These are phyloP conservation scores for Parathielavia hyrcaniae DNA, from an alignment of 495 filamentous ascomycete species.

Conservation along the genomic window DNA sequence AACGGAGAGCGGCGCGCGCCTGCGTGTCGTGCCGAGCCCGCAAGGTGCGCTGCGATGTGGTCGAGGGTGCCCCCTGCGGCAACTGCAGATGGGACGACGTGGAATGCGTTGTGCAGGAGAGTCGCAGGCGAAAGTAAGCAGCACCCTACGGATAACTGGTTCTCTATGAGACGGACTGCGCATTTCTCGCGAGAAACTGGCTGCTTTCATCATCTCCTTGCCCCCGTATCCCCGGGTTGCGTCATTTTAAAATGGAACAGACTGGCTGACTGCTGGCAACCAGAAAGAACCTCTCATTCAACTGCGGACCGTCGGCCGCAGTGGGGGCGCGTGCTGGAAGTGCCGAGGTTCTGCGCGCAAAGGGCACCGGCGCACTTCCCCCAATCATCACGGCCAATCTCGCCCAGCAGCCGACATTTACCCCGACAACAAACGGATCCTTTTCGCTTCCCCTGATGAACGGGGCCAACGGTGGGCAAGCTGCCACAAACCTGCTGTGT, in stretches of 20 bases:
- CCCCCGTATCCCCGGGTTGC: conserved; percentile 4
- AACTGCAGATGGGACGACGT: conserved; percentile 87
- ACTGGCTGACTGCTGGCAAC: conserved; percentile 19
- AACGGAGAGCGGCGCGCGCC: conserved; percentile 78
- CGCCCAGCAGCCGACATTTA: conserved; percentile 7
- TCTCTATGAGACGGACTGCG: no score
- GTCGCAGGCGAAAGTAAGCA: conserved; percentile 84
- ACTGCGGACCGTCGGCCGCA: conserved; percentile 17
- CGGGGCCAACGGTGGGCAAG: conserved; percentile 6
- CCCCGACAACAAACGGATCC: background rate
- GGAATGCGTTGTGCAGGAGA: conserved; percentile 82
- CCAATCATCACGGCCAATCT: conserved; percentile 16
- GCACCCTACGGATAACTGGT: no score
- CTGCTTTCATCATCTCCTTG: background rate
- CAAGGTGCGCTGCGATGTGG: conserved; percentile 93
- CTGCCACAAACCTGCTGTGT: conserved; percentile 5
- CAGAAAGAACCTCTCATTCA: conserved; percentile 36
- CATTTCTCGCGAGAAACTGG: background rate
- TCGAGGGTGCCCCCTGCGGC: conserved; percentile 79
- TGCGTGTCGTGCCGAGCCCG: conserved; percentile 80
- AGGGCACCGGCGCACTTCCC: conserved; percentile 13
- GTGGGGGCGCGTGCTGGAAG: conserved; percentile 12
- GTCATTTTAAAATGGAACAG: conserved; percentile 22
- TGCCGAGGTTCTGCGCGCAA: conserved; percentile 37
- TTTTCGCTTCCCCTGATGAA: conserved; percentile 13